Base-by-base conservation (phyloP, 2,329 filamentous ascomycete genomes). In the Nothopassalora personata region DNA sequence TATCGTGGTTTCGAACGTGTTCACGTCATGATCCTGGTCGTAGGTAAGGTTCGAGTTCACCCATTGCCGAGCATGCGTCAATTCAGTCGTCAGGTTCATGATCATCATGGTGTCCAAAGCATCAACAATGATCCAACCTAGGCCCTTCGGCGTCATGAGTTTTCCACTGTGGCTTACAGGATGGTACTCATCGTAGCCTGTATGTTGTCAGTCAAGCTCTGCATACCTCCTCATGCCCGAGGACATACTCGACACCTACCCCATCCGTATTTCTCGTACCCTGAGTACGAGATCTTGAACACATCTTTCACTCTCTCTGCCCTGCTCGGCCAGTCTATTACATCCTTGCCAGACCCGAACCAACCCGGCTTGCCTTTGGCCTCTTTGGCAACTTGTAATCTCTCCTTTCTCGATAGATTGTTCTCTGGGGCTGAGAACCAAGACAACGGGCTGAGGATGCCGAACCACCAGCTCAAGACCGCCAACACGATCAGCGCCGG, bases 51-150 rank as follows among this genome's bases (percentile, higher is more conserved):
- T 86, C 4, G 85, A 87, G 1, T 89, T 82, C 51, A 99, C 85
- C 94, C 94, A 99, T 71, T 96, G 84, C 57, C 93, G 83, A 30
- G 94, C 93, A 70, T 95, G 86, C 39, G 86, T 82, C 43, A 99
- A 82, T 62, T 92, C 86, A 33, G 86, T 88, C 13, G 93, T 97
- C 64, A 96, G 81, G 73, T 97, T 97, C 94, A 99, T 99, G 61
- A 99, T 80, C 78, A 99, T 99, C 81, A 97, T 84, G 0, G 94
- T 99, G 74, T 99, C 94, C 63, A 99, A 79, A 11, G 93, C 86
- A 76, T 99, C 94, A 58, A 99, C 88, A 62, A 99, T 97, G 70
- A 97, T 97, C 94, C 95, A 99, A 31, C 94, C 94, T 75, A 99
- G 82, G 28, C 93, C 94, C 62, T 90, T 86, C 3, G 88, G 82